Percentiles rank a stretch among this genome's conserved stretches.
Evolutionary conservation across 495 filamentous ascomycete genomes (phyloP).

Genomic region (Cercophora newfieldiana): DNA sequence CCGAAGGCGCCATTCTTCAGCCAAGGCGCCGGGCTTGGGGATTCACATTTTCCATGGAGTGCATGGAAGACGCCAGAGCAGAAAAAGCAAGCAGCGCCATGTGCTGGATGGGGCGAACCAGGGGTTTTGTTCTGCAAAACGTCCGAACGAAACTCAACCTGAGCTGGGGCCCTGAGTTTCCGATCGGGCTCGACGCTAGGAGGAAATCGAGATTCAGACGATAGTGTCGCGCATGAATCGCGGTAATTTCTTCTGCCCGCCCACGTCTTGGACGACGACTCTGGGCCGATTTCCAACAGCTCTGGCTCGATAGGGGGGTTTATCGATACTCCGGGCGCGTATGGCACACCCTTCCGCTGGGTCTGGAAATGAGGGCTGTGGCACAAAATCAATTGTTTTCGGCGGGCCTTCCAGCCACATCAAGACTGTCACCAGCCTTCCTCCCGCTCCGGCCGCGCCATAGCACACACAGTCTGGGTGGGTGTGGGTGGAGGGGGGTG

Average conservation of each 20-base stretch:
- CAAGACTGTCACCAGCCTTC: slow-evolving; percentile 1
- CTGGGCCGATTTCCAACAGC: not conserved
- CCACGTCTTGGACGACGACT: not conserved
- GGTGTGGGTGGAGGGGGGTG: slow-evolving; percentile 1
- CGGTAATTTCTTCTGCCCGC: slow-evolving; percentile 7
- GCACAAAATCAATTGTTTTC: not conserved
- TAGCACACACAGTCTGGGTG: not conserved
- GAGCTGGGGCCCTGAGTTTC: not conserved
- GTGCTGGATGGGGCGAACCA: slow-evolving; percentile 4
- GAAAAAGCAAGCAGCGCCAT: slow-evolving; percentile 19
- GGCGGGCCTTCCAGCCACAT: slow-evolving; percentile 11
- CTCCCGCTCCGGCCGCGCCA: slow-evolving; percentile 3
- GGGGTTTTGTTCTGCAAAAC: not conserved
- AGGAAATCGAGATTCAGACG: not conserved
- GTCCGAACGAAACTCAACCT: not conserved
- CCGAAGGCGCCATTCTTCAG: not conserved
- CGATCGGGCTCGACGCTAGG: not conserved
- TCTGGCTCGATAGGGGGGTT: not conserved
- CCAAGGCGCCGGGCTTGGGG: not conserved
- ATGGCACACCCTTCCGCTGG: not conserved
- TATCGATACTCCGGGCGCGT: not conserved
- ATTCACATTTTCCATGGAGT: not conserved
- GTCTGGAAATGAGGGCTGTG: slow-evolving; percentile 10
- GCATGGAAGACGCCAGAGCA: slow-evolving; percentile 13
- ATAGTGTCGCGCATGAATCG: slow-evolving; percentile 14